Conservation (phyloP, 1,284 basidiomycete species). For the Ustilago crameri region DNA sequence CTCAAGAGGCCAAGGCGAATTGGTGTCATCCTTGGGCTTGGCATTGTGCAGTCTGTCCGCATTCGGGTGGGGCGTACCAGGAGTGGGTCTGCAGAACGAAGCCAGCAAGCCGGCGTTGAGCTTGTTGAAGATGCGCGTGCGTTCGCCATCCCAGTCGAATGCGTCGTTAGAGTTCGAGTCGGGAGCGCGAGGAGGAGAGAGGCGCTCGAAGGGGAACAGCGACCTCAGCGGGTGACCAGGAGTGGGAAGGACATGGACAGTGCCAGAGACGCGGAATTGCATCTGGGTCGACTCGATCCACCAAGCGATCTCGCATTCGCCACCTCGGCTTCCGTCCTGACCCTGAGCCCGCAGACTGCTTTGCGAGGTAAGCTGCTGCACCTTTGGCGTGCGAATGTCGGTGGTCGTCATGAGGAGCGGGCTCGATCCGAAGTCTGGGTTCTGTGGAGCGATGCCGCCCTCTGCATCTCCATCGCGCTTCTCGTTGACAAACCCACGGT, state of each 20-base stretch:
- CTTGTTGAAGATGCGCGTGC: constrained; percentile 67
- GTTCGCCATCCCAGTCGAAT: constrained; percentile 68
- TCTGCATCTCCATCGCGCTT: constrained; percentile 53
- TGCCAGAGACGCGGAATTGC: constrained; percentile 67
- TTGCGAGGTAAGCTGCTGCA: constrained; percentile 56
- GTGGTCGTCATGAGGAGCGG: constrained; percentile 68
- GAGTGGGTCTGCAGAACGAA: constrained; percentile 67
- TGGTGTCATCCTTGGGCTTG: constrained; percentile 35
- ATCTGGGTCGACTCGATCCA: constrained; percentile 66
- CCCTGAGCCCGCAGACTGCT: constrained; percentile 35
- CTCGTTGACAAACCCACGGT: constrained; percentile 69
- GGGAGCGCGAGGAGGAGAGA: constrained; percentile 37
- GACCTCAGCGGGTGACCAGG: constrained; percentile 36
- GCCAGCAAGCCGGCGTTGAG: constrained; percentile 67
- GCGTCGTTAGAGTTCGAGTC: constrained; percentile 25
- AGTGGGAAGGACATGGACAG: constrained; percentile 65
- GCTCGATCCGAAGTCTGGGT: constrained; percentile 55
- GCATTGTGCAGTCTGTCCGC: constrained; percentile 14
- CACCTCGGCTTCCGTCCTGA: constrained; percentile 35
- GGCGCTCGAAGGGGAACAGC: constrained; percentile 44
- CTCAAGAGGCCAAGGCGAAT: constrained; percentile 58
- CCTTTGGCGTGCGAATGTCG: constrained; percentile 68
- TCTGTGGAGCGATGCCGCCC: constrained; percentile 49
- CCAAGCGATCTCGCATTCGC: constrained; percentile 67
- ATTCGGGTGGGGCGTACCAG: constrained; percentile 61